phyloP scores from a whole-genome alignment of 768 basidiomycete genomes.

The Neoboletus brunneissimus region DNA sequence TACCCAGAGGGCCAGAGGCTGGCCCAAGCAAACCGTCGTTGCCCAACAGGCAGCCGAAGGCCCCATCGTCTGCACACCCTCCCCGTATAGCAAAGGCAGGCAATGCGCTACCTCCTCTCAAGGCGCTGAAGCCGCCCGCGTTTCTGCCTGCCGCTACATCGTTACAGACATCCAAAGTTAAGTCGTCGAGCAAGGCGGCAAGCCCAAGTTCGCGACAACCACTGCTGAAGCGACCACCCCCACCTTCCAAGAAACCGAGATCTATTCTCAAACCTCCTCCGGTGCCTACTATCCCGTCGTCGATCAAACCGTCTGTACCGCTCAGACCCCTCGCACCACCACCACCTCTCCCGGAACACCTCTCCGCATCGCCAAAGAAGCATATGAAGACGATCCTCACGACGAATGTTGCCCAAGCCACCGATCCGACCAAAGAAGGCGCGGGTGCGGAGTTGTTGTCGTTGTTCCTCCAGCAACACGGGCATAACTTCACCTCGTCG shows the following conservation, averaged over 20 bases:
- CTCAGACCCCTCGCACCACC: slow-evolving; percentile 33
- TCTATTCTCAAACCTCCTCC: slow-evolving; percentile 31
- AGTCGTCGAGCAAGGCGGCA: slow-evolving; percentile 1
- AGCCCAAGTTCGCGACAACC: slow-evolving; percentile 5
- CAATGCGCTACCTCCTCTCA: slow-evolving; percentile 6
- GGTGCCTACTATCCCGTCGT: slow-evolving; percentile 17
- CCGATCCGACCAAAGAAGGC: slow-evolving; percentile 50
- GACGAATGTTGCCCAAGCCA: slow-evolving; percentile 51
- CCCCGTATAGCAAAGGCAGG: slow-evolving; percentile 1
- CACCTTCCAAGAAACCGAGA: slow-evolving; percentile 16
- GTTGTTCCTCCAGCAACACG: slow-evolving; percentile 50
- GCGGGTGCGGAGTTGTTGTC: slow-evolving; percentile 51
- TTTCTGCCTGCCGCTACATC: background rate
- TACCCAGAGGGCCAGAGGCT: slow-evolving; percentile 3
- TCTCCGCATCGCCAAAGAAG: slow-evolving; percentile 30
- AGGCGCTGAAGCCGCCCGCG: slow-evolving; percentile 17
- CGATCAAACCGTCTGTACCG: slow-evolving; percentile 9
- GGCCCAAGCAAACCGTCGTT: slow-evolving; percentile 11
- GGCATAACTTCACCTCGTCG: slow-evolving; percentile 34
- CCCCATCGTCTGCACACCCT: slow-evolving; percentile 4
- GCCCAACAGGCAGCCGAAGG: slow-evolving; percentile 6
- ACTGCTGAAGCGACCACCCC: slow-evolving; percentile 5
- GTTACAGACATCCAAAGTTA: background rate
- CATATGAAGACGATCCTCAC: slow-evolving; percentile 48
- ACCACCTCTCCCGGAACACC: slow-evolving; percentile 24